These are phyloP conservation scores for Trypethelium eluteriae DNA, from an alignment of 495 filamentous ascomycete species.

Conservation along the genomic window DNA sequence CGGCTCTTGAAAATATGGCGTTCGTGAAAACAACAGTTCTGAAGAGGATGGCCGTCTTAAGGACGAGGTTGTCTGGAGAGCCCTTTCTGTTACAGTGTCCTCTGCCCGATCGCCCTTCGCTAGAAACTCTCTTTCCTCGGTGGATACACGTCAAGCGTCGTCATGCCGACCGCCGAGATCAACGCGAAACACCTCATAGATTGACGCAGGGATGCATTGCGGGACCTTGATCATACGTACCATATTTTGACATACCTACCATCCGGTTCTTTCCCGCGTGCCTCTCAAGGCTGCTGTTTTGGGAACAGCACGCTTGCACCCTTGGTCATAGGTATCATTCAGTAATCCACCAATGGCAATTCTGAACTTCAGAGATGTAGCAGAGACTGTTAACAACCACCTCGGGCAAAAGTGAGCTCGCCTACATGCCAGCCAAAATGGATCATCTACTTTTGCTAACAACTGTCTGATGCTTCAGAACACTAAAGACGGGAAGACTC, in stretches of 20 bases:
- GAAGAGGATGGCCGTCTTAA: too few relatives aligned
- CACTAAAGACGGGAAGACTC: constrained; percentile 60
- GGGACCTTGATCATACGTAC: background rate
- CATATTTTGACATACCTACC: background rate
- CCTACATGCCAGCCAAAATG: constrained; percentile 34
- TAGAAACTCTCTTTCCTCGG: too few relatives aligned
- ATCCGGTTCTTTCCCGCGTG: too few relatives aligned
- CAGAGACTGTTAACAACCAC: constrained; percentile 58
- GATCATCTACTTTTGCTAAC: background rate
- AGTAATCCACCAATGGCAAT: constrained; percentile 33
- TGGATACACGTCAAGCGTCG: background rate
- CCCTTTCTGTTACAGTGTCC: too few relatives aligned
- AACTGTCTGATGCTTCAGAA: constrained; percentile 32
- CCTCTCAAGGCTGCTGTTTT: too few relatives aligned
- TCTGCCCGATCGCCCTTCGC: too few relatives aligned
- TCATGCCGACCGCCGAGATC: background rate
- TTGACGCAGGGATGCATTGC: background rate
- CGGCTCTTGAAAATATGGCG: too few relatives aligned
- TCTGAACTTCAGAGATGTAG: constrained; percentile 81
- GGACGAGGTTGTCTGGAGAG: too few relatives aligned
- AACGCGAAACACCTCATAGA: background rate
- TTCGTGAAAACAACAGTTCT: too few relatives aligned
- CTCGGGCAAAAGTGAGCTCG: constrained; percentile 35
- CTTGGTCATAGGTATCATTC: constrained; percentile 43
- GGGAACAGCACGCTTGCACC: constrained; percentile 7